Evolutionary conservation across 495 filamentous ascomycete species (phyloP), one percentile per base, ranked within the genome.

Genomic region (Parathielavia appendiculata): DNA sequence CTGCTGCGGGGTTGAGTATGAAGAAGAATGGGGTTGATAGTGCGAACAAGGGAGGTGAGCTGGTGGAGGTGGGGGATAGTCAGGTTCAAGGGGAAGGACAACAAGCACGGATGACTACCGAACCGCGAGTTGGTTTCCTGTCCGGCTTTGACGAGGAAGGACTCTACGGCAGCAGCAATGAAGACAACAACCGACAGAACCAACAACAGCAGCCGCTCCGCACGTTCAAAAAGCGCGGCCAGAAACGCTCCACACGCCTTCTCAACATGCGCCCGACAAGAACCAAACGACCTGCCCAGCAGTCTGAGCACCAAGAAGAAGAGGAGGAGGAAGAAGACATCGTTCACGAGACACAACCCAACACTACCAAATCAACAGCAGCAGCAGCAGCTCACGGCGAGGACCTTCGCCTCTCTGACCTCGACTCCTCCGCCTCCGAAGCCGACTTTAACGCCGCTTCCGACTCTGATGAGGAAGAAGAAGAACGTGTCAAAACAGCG

Each of bases 151-250:
- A 83, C 32, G 78, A 79, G 30, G 76, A 80, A 56, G 68, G 58
- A 14, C 55, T 70, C 26, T 81, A 82, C 48, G 80, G 81, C 53
- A 76, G 73, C 51, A 71, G 71, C 1, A 75, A 76, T 2, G 74
- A 78, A 13, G 76, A 14, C 8, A 11, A 11, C 34, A 2, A 9
- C 2, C 35, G 13, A 9, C 35, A 49, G 23, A 17, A 79, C 12
- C 23, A 56, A 19, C 59, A 71, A 30, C 81, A 81, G 1, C 73
- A 77, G 12, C 79, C 81, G 0, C 64, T 81, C 19, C 83, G 80
- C 50, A 71, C 81, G 3, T 96, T 85, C 76, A 96, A 96, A 76
- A 97, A 97, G 80, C 90, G 86, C 71, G 92, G 92, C 0, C 85
- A 90, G 67, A 97, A 97, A 73, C 81, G 92, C 43, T 90, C 88